These are phyloP conservation scores for Macrotyloma uniflorum DNA, from an alignment of 306 rosid genomes.

Conservation along the genomic window DNA sequence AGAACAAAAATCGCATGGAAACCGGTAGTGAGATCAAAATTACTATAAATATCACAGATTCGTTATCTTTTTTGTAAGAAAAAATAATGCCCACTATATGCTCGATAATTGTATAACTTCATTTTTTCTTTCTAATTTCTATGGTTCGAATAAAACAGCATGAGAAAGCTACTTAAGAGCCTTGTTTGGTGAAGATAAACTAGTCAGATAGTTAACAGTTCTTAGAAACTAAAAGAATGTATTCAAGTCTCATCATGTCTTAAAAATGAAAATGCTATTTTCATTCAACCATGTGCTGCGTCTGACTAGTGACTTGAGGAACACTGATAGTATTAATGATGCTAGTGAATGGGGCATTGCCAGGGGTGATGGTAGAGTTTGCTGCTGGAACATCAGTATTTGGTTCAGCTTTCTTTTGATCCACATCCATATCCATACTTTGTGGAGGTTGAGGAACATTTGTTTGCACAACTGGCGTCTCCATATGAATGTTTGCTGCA, in stretches of 20 bases:
- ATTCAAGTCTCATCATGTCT: neutral
- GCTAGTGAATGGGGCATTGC: constrained; percentile 30
- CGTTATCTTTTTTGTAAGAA: neutral
- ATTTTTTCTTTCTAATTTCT: neutral
- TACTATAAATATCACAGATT: neutral
- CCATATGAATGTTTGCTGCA: constrained; percentile 35
- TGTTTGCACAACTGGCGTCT: constrained; percentile 42
- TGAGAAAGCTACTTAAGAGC: constrained; percentile 39
- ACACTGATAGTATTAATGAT: constrained; percentile 29
- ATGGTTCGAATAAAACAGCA: neutral
- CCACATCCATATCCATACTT: constrained; percentile 42
- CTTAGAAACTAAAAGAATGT: neutral
- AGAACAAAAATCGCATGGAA: neutral
- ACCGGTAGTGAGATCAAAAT: neutral
- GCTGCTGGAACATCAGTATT: constrained; percentile 40
- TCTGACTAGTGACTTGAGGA: constrained; percentile 40
- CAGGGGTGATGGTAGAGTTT: constrained; percentile 43
- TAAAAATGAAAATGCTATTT: constrained; percentile 40
- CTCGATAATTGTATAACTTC: neutral
- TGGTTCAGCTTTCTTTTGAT: constrained; percentile 53
- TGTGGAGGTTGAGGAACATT: constrained; percentile 43
- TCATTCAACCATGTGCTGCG: constrained; percentile 42
- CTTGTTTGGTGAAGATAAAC: constrained; percentile 28
- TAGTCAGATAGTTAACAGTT: constrained; percentile 19
- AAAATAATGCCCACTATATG: neutral